Base-by-base conservation (phyloP, 345 rosid species). In the Combretum micranthum region DNA sequence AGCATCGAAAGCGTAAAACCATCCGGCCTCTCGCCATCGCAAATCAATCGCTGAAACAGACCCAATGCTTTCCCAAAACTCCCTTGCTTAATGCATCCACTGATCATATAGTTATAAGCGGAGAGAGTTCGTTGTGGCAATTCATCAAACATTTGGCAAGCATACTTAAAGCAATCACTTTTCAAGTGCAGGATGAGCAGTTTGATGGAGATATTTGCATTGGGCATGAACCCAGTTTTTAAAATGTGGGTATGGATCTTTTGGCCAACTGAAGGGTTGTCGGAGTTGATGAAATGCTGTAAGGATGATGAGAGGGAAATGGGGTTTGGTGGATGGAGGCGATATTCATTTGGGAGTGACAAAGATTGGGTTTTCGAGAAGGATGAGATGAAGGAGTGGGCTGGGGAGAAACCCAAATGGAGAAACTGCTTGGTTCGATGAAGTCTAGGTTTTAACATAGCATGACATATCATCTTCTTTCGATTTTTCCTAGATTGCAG, bases 1-100 rank as follows among this genome's bases (percentile, higher is more conserved):
- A 88, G 64, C 96, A 88, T 91, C 19, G 96, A 91, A 39, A 83
- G 73, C 12, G 96, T 88, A 59, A 67, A 86, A 20, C 84, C 90
- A 52, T 88, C 98, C 47, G 85, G 84, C 66, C 52, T 79, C 72
- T 81, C 87, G 2, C 84, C 85, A 2, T 78, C 75, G 58, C 51
- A 64, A 4, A 68, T 68, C 85, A 91, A 74, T 16, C 64, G 57
- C 10, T 73, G 74, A 13, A 75, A 80, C 46, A 91, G 62, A 45
- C 61, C 22, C 37, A 82, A 61, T n/a, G 76, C 65, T 16, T 80
- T 75, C 19, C 69, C 62, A 8, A 70, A 45, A 3, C 63, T 60
- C n/a, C 85, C 83, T 18, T 78, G 76, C 62, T 52, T 88, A 44
- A 85, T 43, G 59, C 79, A 83, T 53, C 96, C 96, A 61, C 81